These are phyloP conservation scores for Fusarium nurragi DNA, from an alignment of 2,329 filamentous ascomycete species.

Conservation along the genomic window DNA sequence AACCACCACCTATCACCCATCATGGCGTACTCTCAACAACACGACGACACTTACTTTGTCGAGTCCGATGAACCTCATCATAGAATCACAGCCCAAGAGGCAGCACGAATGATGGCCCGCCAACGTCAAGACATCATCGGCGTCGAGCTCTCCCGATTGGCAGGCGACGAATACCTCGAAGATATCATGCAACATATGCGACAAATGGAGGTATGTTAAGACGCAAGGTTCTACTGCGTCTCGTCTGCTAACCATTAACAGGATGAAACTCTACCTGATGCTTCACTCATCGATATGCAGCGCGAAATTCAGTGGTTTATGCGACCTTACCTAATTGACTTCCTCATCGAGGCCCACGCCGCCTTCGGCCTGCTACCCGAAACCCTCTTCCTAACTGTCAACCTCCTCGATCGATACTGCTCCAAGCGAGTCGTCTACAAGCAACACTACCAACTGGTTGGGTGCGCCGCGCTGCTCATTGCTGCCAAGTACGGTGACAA, in stretches of 20 bases:
- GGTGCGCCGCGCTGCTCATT: slow-evolving; percentile 94
- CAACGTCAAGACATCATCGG: slow-evolving; percentile 88
- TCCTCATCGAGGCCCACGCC: slow-evolving; percentile 95
- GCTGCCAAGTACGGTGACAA: slow-evolving; percentile 98
- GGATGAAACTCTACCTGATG: slow-evolving; percentile 91
- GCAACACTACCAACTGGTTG: slow-evolving; percentile 97
- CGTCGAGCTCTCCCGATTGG: slow-evolving; percentile 85
- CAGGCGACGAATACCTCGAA: slow-evolving; percentile 90
- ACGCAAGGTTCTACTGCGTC: neutral
- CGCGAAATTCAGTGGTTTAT: slow-evolving; percentile 99
- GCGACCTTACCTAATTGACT: slow-evolving; percentile 97
- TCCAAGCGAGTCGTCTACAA: slow-evolving; percentile 98
- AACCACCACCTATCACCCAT: slow-evolving; percentile 44
- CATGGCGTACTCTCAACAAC: slow-evolving; percentile 59
- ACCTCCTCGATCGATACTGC: slow-evolving; percentile 97
- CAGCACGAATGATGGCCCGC: slow-evolving; percentile 79
- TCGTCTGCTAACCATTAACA: slow-evolving; percentile 47
- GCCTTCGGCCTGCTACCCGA: slow-evolving; percentile 94
- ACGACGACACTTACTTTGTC: slow-evolving; percentile 62
- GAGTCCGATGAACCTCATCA: slow-evolving; percentile 62
- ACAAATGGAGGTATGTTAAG: slow-evolving; percentile 80
- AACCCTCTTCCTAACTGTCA: slow-evolving; percentile 95
- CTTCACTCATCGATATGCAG: slow-evolving; percentile 98
- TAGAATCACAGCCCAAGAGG: slow-evolving; percentile 77
- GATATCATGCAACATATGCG: slow-evolving; percentile 95